Percentiles rank a stretch among this genome's conserved stretches.
Evolutionary conservation across 2,329 filamentous ascomycete species (phyloP).

Genomic region (Chaetomium sp.): DNA sequence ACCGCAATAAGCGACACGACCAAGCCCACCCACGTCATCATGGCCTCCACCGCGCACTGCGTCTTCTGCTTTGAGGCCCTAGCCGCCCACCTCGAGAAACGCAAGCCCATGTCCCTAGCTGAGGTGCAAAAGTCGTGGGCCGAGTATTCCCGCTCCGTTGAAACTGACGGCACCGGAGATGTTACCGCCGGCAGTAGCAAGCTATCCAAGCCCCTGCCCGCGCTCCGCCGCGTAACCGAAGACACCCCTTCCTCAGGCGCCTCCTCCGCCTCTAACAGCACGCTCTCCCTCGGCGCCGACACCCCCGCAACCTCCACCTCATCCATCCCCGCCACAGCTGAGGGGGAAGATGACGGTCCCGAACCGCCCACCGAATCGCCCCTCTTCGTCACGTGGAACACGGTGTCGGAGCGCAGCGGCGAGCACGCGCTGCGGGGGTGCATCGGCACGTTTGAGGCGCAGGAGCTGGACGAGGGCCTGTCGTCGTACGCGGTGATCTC

Average conservation of each 20-base stretch:
- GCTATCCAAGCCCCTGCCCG: slow-evolving; percentile 44
- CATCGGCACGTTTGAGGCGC: slow-evolving; percentile 89
- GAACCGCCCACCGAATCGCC: slow-evolving; percentile 58
- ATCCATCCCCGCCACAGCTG: slow-evolving; percentile 31
- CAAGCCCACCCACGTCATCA: slow-evolving; percentile 43
- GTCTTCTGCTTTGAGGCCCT: slow-evolving; percentile 92
- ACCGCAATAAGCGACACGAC: slow-evolving; percentile 18
- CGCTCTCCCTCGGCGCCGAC: slow-evolving; percentile 39
- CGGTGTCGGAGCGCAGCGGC: slow-evolving; percentile 58
- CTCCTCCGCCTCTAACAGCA: slow-evolving; percentile 40
- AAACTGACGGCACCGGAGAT: slow-evolving; percentile 31
- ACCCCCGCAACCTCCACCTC: slow-evolving; percentile 50
- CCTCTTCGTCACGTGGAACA: slow-evolving; percentile 96
- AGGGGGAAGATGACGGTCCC: slow-evolving; percentile 24
- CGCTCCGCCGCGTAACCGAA: slow-evolving; percentile 47
- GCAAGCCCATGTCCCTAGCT: slow-evolving; percentile 66
- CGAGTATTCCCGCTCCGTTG: slow-evolving; percentile 42
- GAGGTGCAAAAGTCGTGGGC: slow-evolving; percentile 69
- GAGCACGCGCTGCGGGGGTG: slow-evolving; percentile 80
- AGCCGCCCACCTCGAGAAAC: slow-evolving; percentile 70
- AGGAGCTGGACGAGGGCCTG: slow-evolving; percentile 72
- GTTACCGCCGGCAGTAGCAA: slow-evolving; percentile 24
- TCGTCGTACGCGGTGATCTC: slow-evolving; percentile 82
- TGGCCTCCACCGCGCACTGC: slow-evolving; percentile 87
- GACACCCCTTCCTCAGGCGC: slow-evolving; percentile 41